Base-by-base conservation (phyloP, 306 rosid genomes). In the Hippophae tibetana region DNA sequence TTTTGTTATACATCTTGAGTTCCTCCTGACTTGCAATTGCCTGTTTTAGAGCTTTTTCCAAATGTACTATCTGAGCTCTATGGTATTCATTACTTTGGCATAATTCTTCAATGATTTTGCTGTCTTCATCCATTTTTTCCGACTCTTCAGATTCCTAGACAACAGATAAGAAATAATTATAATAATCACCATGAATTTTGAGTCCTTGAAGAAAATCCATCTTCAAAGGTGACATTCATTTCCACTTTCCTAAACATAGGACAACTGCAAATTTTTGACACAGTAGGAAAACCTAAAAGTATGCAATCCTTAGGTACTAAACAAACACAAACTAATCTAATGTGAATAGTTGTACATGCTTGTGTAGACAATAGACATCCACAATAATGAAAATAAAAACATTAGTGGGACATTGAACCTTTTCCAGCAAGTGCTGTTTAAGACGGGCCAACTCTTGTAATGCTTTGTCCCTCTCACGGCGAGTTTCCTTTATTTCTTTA, bases 61-160 rank as follows among this genome's bases (percentile, higher is more conserved):
- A 76, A 57, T 76, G 82, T 13, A 79, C 57, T 62, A 83, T 80
- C 52, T 83, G 95, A 45, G 79, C 69, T 75, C 74, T 79, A 57
- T 78, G 80, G 65, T 65, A 71, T 57, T 82, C 86, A 68, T 81
- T 87, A 64, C 58, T 77, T 61, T 85, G 83, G 31, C 85, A 80
- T 51, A 92, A 78, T 59, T 87, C 89, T 73, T 83, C 93, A 72
- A 92, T 92, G 71, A 87, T 64, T 76, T 82, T 87, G 80, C 79
- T 83, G 67, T 92, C 98, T 77, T 92, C 98, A 9, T 92, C 96
- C 98, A 87, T 92, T 73, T 92, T 92, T 77, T 87, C 95, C 23
- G 96, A 85, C 55, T 87, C 98, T 78, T 87, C 98, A 57, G 82
- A 70, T 85, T 92, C 98, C 98, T 92, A 67, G 44, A 68, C 57